Conservation (phyloP, 1,139 yeast species). For the Yamadazyma sp. region DNA sequence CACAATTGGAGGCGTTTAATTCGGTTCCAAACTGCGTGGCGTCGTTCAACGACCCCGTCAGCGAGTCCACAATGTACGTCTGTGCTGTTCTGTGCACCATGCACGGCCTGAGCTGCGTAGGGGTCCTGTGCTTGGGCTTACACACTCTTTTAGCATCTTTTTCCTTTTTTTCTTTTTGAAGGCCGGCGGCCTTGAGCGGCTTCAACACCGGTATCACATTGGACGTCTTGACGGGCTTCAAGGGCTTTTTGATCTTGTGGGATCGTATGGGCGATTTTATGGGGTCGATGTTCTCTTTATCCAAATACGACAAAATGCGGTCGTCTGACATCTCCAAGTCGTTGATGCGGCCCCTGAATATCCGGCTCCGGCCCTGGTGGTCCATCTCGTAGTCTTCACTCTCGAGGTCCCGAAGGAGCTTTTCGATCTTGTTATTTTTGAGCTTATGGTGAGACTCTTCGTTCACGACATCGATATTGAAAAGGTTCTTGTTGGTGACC, state of each 20-base stretch:
- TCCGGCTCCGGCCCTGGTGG: slow-evolving; percentile 47
- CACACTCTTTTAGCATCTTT: slow-evolving; percentile 28
- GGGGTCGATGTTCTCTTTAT: slow-evolving; percentile 43
- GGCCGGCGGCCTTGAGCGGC: slow-evolving; percentile 16
- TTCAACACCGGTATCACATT: slow-evolving; percentile 30
- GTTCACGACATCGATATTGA: background rate
- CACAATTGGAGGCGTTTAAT: slow-evolving; percentile 61
- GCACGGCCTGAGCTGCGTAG: slow-evolving; percentile 37
- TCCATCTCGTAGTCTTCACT: slow-evolving; percentile 39
- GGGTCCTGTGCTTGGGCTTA: slow-evolving; percentile 37
- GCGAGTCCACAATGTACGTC: slow-evolving; percentile 64
- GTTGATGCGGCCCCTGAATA: slow-evolving; percentile 39
- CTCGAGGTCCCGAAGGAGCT: slow-evolving; percentile 31
- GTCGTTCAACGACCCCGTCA: slow-evolving; percentile 64
- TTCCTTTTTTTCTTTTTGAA: background rate
- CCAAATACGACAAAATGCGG: slow-evolving; percentile 29
- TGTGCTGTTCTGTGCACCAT: slow-evolving; percentile 34
- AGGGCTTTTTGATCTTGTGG: slow-evolving; percentile 24
- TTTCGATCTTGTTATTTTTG: slow-evolving; percentile 38
- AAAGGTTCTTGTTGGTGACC: slow-evolving; percentile 27
- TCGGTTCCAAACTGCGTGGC: slow-evolving; percentile 80
- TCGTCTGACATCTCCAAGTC: slow-evolving; percentile 25
- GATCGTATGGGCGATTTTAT: slow-evolving; percentile 20
- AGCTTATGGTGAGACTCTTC: background rate
- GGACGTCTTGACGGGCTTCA: slow-evolving; percentile 18